Percentiles rank a stretch among this genome's conserved stretches.
Evolutionary conservation across 306 rosid species (phyloP).

Genomic region (Quillaja saponaria): DNA sequence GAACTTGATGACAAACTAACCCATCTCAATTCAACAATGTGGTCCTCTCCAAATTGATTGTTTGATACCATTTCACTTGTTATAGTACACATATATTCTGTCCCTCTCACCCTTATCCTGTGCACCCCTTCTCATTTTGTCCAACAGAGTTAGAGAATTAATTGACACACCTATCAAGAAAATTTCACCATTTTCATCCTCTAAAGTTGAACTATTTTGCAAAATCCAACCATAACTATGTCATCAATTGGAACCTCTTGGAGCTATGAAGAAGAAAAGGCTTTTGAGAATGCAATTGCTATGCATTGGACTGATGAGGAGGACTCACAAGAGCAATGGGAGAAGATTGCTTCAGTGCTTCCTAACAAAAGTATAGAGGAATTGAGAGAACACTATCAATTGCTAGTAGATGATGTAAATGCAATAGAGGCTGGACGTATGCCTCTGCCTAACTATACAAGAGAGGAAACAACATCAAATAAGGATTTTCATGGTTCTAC

Average conservation of each 20-base stretch:
- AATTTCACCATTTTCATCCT: conserved; percentile 39
- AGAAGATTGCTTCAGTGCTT: conserved; percentile 71
- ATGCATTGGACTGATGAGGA: conserved; percentile 75
- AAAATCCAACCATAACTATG: conserved; percentile 54
- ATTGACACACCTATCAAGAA: conserved; percentile 32
- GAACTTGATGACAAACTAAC: conserved; percentile 64
- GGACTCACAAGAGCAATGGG: conserved; percentile 69
- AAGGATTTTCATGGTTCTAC: conserved; percentile 59
- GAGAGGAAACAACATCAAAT: conserved; percentile 50
- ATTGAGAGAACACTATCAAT: conserved; percentile 68
- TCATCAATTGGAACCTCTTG: conserved; percentile 66
- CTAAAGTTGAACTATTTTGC: conserved; percentile 34
- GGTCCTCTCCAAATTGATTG: conserved; percentile 79
- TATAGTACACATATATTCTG: conserved; percentile 57
- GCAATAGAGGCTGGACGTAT: conserved; percentile 79
- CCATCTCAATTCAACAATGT: conserved; percentile 71
- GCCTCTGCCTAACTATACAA: conserved; percentile 60
- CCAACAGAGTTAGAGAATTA: conserved; percentile 34
- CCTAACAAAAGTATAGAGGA: conserved; percentile 74
- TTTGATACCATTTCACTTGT: conserved; percentile 61
- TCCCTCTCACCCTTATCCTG: conserved; percentile 52
- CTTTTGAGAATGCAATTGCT: conserved; percentile 89
- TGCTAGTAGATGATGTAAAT: conserved; percentile 68
- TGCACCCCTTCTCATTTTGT: conserved; percentile 53
- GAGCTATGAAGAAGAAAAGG: conserved; percentile 88